phyloP scores from a whole-genome alignment of 2,329 filamentous ascomycete genomes.

The Uncinocarpus reesii region DNA sequence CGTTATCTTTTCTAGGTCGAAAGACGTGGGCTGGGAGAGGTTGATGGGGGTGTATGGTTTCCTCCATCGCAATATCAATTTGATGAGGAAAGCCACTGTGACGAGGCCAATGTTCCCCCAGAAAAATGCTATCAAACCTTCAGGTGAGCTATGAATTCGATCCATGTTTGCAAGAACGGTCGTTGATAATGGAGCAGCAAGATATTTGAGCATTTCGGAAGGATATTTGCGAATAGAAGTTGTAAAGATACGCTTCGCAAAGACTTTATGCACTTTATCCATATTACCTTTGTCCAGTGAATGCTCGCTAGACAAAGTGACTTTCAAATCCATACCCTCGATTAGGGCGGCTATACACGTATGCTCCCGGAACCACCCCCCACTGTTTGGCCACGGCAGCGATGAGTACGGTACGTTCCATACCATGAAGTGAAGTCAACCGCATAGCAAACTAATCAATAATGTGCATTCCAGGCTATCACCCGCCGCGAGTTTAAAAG shows the following conservation, averaged over 20 bases:
- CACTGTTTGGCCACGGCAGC: neutral
- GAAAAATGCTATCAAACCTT: constrained; percentile 1
- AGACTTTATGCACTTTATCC: neutral
- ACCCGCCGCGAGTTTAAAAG: neutral
- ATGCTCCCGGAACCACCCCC: neutral
- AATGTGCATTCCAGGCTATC: neutral
- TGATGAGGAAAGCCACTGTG: neutral
- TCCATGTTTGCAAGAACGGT: neutral
- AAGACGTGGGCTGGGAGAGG: neutral
- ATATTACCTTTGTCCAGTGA: constrained; percentile 1
- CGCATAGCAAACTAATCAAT: neutral
- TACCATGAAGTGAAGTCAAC: neutral
- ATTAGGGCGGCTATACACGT: neutral
- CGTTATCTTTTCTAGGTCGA: constrained; percentile 27
- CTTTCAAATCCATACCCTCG: neutral
- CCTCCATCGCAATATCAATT: neutral
- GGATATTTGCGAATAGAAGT: neutral
- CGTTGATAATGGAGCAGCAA: neutral
- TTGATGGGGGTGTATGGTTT: neutral
- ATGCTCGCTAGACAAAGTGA: constrained; percentile 1
- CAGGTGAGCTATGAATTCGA: neutral
- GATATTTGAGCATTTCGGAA: neutral
- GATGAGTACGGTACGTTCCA: neutral
- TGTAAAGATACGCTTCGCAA: neutral
- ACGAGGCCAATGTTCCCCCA: constrained; percentile 1